Evolutionary conservation across 1,139 yeast genomes (phyloP).

Genomic region (Blastobotrys serpentis): DNA sequence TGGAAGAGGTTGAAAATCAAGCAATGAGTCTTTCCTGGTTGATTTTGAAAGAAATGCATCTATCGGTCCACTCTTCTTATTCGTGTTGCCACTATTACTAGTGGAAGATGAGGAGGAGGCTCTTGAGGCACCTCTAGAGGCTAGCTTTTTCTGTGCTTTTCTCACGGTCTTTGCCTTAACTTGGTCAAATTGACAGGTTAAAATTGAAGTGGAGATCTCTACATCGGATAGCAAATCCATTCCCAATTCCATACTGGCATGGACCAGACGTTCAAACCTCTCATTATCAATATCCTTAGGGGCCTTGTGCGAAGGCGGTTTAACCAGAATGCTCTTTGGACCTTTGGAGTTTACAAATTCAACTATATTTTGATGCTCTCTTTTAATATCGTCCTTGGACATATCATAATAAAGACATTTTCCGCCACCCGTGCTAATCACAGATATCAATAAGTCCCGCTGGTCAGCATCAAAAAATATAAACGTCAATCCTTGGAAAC

Average conservation of each 20-base stretch:
- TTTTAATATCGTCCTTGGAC: not conserved
- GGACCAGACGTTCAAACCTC: constrained; percentile 13
- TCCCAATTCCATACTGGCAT: constrained; percentile 22
- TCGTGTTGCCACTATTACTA: not conserved
- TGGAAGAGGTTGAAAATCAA: constrained; percentile 2
- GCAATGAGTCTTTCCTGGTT: not conserved
- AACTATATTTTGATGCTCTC: constrained; percentile 14
- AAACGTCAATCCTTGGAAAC: constrained; percentile 26
- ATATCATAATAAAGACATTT: constrained; percentile 11
- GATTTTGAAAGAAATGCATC: not conserved
- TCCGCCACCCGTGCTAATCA: constrained; percentile 31
- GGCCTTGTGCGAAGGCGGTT: constrained; percentile 1
- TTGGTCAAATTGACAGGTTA: constrained; percentile 5
- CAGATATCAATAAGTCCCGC: constrained; percentile 24
- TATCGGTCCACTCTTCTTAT: not conserved
- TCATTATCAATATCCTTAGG: not conserved
- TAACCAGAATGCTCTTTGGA: not conserved
- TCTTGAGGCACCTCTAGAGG: too few relatives aligned
- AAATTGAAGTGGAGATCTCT: constrained; percentile 8
- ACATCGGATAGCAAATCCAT: constrained; percentile 13
- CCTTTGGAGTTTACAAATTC: constrained; percentile 10
- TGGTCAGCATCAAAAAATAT: constrained; percentile 21
- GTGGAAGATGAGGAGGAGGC: not conserved
- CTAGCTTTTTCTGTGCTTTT: not conserved
- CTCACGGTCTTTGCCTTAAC: constrained; percentile 1